These are phyloP conservation scores for Leavenworthia alabamica DNA, from an alignment of 345 rosid genomes.

Conservation along the genomic window DNA sequence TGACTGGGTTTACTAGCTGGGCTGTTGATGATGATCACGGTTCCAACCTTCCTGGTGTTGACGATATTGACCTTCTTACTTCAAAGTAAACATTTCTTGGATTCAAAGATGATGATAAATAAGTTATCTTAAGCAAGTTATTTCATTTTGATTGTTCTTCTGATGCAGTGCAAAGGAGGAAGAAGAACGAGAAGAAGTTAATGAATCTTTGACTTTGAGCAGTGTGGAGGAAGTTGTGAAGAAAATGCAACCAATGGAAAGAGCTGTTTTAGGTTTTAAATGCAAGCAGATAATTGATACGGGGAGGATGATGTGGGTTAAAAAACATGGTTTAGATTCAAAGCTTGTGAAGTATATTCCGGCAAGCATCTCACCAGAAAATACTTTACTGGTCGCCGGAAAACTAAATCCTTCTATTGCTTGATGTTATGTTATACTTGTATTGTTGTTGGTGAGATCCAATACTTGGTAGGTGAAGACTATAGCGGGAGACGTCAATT, in stretches of 20 bases:
- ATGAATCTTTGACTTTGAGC: conserved; percentile 27
- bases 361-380: conserved; percentile 68
- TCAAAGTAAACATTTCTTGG: conserved; percentile 14
- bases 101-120: conserved; percentile 1
- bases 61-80: conserved; percentile 23
- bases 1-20: conserved; percentile 94
- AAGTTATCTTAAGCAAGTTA: neutral
- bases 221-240: conserved; percentile 50
- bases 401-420: neutral
- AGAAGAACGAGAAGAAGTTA: conserved; percentile 30
- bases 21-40: conserved; percentile 91
- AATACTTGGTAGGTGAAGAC: conserved; percentile 12
- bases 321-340: conserved; percentile 44
- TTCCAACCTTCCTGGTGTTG: conserved; percentile 46
- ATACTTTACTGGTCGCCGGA: conserved; percentile 59
- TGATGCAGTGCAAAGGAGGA: conserved; percentile 36
- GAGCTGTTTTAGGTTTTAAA: conserved; percentile 76
- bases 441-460: neutral
- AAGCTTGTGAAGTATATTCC: conserved; percentile 72
- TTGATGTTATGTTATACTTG: neutral
- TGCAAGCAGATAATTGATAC: conserved; percentile 80
- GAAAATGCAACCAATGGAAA: conserved; percentile 57
- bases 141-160: neutral
- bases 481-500: conserved; percentile 2
- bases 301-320: conserved; percentile 77